Evolutionary conservation across 1,139 yeast genomes (phyloP), one percentile per base, ranked within the genome.

Genomic region (Saccharomyces uvarum): DNA sequence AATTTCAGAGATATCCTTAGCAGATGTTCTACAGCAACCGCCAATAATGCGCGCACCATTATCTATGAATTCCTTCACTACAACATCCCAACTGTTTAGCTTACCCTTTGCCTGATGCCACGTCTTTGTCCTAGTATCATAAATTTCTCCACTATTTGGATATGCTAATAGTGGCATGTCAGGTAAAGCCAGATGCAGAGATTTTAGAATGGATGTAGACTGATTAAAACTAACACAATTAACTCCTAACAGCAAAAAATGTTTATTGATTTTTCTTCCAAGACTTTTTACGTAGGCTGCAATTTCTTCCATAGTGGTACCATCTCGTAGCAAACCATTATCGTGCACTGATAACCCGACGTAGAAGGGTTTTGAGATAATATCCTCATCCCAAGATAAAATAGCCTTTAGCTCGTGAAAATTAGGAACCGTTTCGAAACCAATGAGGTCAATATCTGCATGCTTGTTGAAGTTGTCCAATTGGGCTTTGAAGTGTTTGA

Each of bases 231-330:
- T 61, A 5, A 63, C 62, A 51, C 70, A 67, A 49, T 67, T 67
- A 19, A 63, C 62, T 7, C 70, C 70, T 31, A 63, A 32, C 16
- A 61, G 44, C 24, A 58, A 7, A 13, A 66, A 57, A 51, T 65
- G 63, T n/a, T 58, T 54, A 47, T 65, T 62, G 21, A 58, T 11
- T 33, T 57, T 31, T 79, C 82, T 56, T 73, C 73, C 66, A n/a
- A 56, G 48, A 71, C 73, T 13, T 76, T 77, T 60, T 49, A 62
- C 55, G 7, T 59, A 31, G 8, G 54, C 52, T 2, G 61, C 64
- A 26, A 66, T 55, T 47, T 61, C 59, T 27, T 56, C 54, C 61
- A 64, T 57, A 9, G 68, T 55, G 11, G 69, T 63, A 3, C 69
- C 69, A 51, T 66, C 70, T 53, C 70, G 61, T 33, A 67, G 51